Base-by-base conservation (phyloP, 202 grass and related monocot species). In the Panicum hallii region DNA sequence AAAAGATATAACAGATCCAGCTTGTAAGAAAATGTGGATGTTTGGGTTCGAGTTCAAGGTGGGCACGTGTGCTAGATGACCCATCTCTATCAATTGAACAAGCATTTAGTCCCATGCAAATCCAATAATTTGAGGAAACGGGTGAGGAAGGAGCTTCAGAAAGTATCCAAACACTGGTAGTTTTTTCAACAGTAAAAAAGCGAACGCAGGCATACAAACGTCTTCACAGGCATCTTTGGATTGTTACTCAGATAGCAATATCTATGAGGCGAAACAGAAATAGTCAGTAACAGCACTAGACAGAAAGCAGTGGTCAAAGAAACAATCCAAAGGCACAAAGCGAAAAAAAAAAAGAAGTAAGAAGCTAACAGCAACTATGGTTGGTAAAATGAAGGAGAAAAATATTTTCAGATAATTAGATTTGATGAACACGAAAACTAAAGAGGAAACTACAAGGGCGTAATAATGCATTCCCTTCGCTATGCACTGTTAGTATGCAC, bases 401-500 rank as follows among this genome's bases (percentile, higher is more conserved):
- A 20, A 30, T 44, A 2, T 84, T 26, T 72, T 16, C 19, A 0
- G 20, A 36, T 40, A 74, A 82, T 53, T 76, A 63, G 62, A 79
- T 67, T 79, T 47, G 14, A 41, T 80, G 23, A 56, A 41, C 63
- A 74, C 15, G 40, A 75, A 11, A 74, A 7, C 14, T 7, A 36
- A 14, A 79, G 45, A 32, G 74, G 48, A 62, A 75, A 58, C n/a
- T 87, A 68, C 75, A 67, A 43, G n/a, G 43, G 2, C 43, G 76
- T 48, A 72, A 84, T 72, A 87, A 76, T 36, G 19, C 54, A 77
- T 44, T 66, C 12, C 55, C 17, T 64, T 77, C 15, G 23, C 71
- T 87, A 84, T 57, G 58, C 55, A 80, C 34, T 77, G 76, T 87
- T 77, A 87, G 28, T 47, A 22, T 19, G 26, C 63, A 66, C 63